A percentile compares a stretch with the other conserved stretches of the same genome.
Evolutionary conservation across 2,329 filamentous ascomycete genomes (phyloP).

Genomic region (Blastomyces emzantsi): DNA sequence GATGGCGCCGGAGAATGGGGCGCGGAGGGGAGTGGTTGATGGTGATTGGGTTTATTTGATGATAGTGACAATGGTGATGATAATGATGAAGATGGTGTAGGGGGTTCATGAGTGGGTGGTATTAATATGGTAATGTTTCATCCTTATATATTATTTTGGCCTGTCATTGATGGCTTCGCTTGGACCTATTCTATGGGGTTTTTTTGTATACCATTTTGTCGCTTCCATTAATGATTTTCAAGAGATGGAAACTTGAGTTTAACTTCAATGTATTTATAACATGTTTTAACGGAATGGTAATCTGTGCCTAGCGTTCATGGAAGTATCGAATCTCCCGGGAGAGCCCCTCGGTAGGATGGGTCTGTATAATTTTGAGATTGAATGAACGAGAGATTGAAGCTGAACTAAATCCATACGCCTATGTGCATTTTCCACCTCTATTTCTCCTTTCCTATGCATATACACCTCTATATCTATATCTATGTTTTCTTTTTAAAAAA

Average conservation of each 20-base stretch:
- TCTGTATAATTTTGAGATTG: neutral
- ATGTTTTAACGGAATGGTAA: neutral
- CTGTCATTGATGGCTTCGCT: neutral
- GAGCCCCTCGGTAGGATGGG: no score
- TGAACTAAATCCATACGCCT: neutral
- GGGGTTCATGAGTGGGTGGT: neutral
- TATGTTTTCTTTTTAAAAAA: neutral
- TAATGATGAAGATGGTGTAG: neutral
- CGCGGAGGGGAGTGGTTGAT: conserved; percentile 1
- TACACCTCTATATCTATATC: conserved; percentile 2
- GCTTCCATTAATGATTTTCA: neutral
- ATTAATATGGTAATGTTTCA: neutral
- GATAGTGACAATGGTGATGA: neutral
- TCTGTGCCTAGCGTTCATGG: neutral
- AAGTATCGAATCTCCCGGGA: no score
- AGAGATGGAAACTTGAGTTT: neutral
- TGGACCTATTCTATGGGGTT: neutral
- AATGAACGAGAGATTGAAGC: neutral
- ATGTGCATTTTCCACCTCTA: neutral
- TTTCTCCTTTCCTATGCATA: neutral
- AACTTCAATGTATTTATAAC: neutral
- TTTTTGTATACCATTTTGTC: neutral
- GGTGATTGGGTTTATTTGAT: conserved; percentile 1
- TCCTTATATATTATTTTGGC: neutral
- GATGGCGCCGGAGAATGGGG: conserved; percentile 22